These are phyloP conservation scores for Calvatia gigantea DNA, from an alignment of 768 basidiomycete genomes.

Conservation along the genomic window DNA sequence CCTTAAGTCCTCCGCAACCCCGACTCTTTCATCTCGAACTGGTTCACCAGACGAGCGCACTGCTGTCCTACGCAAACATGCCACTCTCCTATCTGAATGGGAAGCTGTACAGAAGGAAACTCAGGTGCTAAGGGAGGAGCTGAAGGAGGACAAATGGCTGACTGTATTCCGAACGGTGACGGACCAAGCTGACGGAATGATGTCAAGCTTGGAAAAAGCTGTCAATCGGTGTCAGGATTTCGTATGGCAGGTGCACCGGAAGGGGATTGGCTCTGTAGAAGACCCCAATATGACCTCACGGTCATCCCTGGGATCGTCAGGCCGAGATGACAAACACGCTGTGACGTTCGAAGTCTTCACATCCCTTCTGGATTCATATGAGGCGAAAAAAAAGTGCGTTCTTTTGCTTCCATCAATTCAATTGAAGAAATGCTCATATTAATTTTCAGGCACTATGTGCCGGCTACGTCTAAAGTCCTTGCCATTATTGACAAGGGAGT, in stretches of 20 bases:
- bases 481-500: conserved; percentile 94
- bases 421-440: background rate
- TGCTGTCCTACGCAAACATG: conserved; percentile 69
- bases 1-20: conserved; percentile 43
- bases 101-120: conserved; percentile 75
- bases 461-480: conserved; percentile 88
- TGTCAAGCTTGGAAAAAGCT: conserved; percentile 92
- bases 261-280: conserved; percentile 42
- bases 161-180: conserved; percentile 92
- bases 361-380: conserved; percentile 69
- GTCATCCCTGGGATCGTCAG: conserved; percentile 37
- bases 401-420: conserved; percentile 13
- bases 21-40: conserved; percentile 35
- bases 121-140: conserved; percentile 80
- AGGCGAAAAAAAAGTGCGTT: conserved; percentile 82
- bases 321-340: conserved; percentile 47
- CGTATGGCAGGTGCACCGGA: conserved; percentile 76
- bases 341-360: conserved; percentile 62
- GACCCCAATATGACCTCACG: conserved; percentile 12
- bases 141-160: conserved; percentile 97
- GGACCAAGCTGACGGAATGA: conserved; percentile 97
- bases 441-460: conserved; percentile 80
- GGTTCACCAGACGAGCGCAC: conserved; percentile 38
- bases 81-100: conserved; percentile 75
- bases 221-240: conserved; percentile 89